Evolutionary conservation across 2,329 filamentous ascomycete species (phyloP).

Genomic region (Zymoseptoria crescenta): DNA sequence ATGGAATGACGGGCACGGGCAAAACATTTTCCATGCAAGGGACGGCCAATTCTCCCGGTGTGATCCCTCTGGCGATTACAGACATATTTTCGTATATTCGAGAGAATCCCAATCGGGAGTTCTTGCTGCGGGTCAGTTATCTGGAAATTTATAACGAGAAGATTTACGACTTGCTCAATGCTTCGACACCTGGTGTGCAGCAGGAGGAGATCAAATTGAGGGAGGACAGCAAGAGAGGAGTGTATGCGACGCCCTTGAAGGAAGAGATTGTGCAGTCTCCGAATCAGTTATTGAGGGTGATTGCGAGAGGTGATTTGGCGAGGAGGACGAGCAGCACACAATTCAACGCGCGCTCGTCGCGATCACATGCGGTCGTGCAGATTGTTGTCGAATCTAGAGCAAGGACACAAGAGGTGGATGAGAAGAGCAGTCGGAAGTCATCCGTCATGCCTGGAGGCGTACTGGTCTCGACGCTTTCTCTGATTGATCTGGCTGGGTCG

Average conservation of each 20-base stretch:
- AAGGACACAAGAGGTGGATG: slow-evolving; percentile 48
- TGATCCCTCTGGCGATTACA: slow-evolving; percentile 93
- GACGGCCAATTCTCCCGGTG: slow-evolving; percentile 87
- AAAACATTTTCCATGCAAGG: slow-evolving; percentile 99
- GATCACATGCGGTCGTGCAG: slow-evolving; percentile 96
- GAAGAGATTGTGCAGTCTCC: slow-evolving; percentile 98
- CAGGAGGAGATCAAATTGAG: slow-evolving; percentile 96
- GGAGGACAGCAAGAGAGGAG: slow-evolving; percentile 91
- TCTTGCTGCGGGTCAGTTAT: slow-evolving; percentile 91
- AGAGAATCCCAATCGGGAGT: slow-evolving; percentile 90
- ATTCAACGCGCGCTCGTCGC: slow-evolving; percentile 92
- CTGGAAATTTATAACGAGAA: slow-evolving; percentile 98
- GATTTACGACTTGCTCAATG: slow-evolving; percentile 86
- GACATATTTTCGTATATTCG: slow-evolving; percentile 99
- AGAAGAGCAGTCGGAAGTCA: slow-evolving; percentile 57
- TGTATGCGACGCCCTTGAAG: slow-evolving; percentile 92
- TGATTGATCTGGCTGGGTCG: slow-evolving; percentile 94
- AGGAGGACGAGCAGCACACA: slow-evolving; percentile 89
- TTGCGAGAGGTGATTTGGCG: slow-evolving; percentile 86
- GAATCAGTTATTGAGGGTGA: slow-evolving; percentile 87
- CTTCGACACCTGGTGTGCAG: slow-evolving; percentile 50
- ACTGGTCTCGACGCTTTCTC: slow-evolving; percentile 83
- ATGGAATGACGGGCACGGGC: slow-evolving; percentile 97
- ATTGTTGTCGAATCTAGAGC: slow-evolving; percentile 97
- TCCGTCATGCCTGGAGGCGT: slow-evolving; percentile 73